Conservation (phyloP, 345 rosid genomes). For the Sonneratia caseolaris region DNA sequence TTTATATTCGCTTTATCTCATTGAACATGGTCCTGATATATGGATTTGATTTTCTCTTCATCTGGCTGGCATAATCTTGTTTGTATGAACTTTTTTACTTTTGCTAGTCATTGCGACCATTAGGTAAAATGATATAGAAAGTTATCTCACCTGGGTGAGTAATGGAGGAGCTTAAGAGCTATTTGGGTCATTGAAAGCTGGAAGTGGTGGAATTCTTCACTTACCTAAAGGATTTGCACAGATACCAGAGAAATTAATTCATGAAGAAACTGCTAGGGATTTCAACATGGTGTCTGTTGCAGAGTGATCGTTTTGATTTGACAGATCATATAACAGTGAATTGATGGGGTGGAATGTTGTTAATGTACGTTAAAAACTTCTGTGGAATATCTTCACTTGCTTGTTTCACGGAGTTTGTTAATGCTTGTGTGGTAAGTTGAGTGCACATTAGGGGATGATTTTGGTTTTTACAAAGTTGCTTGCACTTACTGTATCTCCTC, state of each 20-base stretch:
- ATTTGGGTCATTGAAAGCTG: neutral
- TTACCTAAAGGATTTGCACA: neutral
- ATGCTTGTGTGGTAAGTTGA: neutral
- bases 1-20: neutral
- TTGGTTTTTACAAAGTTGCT: neutral
- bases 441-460: too few species aligned
- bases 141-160: neutral
- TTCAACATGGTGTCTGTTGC: neutral
- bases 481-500: too few species aligned
- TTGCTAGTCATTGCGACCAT: neutral
- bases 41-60: neutral
- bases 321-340: neutral
- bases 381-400: neutral
- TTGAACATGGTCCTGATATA: neutral
- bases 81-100: neutral
- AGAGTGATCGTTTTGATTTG: neutral
- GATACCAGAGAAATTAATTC: neutral
- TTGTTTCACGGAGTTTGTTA: neutral
- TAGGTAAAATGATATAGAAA: neutral
- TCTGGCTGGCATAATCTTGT: neutral
- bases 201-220: neutral
- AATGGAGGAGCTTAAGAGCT: neutral
- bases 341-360: neutral
- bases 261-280: neutral
- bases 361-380: neutral